Base-by-base conservation (phyloP, 768 basidiomycete species). In the Exsudoporus frostii region DNA sequence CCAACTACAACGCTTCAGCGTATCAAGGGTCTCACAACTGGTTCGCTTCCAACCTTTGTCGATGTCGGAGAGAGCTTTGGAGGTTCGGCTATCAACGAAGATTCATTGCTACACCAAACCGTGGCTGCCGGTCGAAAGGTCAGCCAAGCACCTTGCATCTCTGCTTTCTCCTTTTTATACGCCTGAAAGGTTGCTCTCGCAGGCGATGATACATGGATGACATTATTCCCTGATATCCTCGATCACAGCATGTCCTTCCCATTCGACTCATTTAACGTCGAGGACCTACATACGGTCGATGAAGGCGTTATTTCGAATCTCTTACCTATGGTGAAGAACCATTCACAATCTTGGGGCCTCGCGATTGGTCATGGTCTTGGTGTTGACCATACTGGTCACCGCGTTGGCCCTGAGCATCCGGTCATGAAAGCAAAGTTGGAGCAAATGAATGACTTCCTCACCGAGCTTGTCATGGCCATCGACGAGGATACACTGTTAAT, bases 161-260 rank as follows among this genome's bases (percentile, higher is more conserved):
- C 19, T 17, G 20, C 13, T 25, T n/a, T 17, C 7, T 46, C 24
- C n/a, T 48, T 39, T 56, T 48, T 43, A 44, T 45, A 57, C 40
- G 7, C 50, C 32, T 54, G 51, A 71, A 74, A 89, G 80, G 72
- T 91, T 47, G 91, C 88, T 1, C 88, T 98, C 67, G 92, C 92
- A 85, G 96, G 97, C 0, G 96, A 98, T 64, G 93, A 98, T 68
- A 99, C 97, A 0, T 99, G 97, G 97, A 82, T 89, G 70, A 81
- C 85, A 1, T 81, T 95, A 13, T 99, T 94, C 65, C 92, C 95
- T 0, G 73, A 80, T 48, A 73, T 82, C 5, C 93, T 98, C 59
- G 75, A 79, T 27, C 68, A 74, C 14, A 85, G 90, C 62, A 83
- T 89, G 76, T 78, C 87, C 1, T 88, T 83, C 64, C 87, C 95